Base-by-base conservation (phyloP, 2,329 filamentous ascomycete genomes). In the Colletotrichum sublineola region DNA sequence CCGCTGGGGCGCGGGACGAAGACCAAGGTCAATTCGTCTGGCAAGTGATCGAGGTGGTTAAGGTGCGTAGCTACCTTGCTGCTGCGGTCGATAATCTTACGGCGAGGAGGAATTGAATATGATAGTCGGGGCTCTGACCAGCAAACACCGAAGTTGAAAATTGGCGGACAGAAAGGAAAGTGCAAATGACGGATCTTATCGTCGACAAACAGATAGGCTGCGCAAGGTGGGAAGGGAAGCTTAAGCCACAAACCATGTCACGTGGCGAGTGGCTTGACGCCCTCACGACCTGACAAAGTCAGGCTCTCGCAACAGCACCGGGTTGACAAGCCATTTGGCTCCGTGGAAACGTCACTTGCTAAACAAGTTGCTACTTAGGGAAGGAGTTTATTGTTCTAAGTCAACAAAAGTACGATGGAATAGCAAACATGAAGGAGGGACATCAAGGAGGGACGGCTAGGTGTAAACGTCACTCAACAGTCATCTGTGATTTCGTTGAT, bases 141-240 rank as follows among this genome's bases (percentile, higher is more conserved):
- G 57, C 38, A 61, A 29, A 1, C 29, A 18, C 8, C 12, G 15
- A 46, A 46, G 40, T 31, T 36, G 18, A 61, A 9, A 40, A 46
- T 31, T 33, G 24, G 18, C 11, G 40, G 5, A 5, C 12, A 29
- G 38, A 14, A 61, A 44, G 50, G 20, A n/a, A 58, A 55, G 50
- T 15, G 50, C 24, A 40, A 11, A 29, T 9, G 18, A 46, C 40
- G 33, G 55, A 40, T 53, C 62, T 56, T 56, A 64, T 64, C 50
- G 62, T 24, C 11, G 29, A 52, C 24, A 36, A 29, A 18, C n/a
- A 58, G 36, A 15, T 40, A 15, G 20, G 31, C 8, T n/a, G n/a
- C n/a, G n/a, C n/a, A n/a, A 20, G 24, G 24, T 1, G 2, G 5
- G 11, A n/a, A 3, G 33, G 36, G n/a, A 24, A 63, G 62, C 61